Conservation (phyloP, 305 asterid species). For the Rubia balearica region DNA sequence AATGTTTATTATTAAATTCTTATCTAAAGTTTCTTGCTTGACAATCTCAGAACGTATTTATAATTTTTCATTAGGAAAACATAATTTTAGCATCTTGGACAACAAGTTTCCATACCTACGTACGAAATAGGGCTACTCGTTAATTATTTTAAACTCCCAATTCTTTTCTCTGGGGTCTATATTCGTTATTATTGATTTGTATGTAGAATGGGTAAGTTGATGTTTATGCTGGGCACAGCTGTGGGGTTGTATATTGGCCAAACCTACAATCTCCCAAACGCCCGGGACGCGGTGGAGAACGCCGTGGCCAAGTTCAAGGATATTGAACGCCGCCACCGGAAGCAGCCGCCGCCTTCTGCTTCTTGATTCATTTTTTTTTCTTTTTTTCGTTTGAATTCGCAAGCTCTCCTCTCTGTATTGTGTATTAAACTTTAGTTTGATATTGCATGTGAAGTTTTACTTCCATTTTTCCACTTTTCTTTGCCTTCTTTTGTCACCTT, state of each 20-base stretch:
- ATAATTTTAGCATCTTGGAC: background rate
- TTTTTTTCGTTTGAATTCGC: no score
- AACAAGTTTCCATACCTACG: background rate
- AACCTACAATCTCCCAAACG: background rate
- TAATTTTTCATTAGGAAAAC: background rate
- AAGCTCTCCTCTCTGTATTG: no score
- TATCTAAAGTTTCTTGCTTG: no score
- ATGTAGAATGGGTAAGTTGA: background rate
- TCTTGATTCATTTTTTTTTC: background rate
- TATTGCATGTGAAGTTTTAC: no score
- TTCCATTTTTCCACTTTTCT: no score
- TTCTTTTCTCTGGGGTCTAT: no score
- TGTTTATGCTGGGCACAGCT: background rate
- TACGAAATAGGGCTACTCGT: no score
- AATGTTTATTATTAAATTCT: no score
- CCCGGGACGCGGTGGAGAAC: background rate
- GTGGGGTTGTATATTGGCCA: background rate
- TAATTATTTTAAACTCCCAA: background rate
- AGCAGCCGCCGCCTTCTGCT: constrained; percentile 1
- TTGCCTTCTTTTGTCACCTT: no score
- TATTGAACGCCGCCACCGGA: background rate
- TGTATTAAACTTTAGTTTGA: no score
- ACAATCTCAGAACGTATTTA: no score
- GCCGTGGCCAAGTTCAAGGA: constrained; percentile 1
- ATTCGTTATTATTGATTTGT: background rate